These are phyloP conservation scores for Soucietia sequanensis DNA, from an alignment of 805 yeast genomes.

Conservation along the genomic window DNA sequence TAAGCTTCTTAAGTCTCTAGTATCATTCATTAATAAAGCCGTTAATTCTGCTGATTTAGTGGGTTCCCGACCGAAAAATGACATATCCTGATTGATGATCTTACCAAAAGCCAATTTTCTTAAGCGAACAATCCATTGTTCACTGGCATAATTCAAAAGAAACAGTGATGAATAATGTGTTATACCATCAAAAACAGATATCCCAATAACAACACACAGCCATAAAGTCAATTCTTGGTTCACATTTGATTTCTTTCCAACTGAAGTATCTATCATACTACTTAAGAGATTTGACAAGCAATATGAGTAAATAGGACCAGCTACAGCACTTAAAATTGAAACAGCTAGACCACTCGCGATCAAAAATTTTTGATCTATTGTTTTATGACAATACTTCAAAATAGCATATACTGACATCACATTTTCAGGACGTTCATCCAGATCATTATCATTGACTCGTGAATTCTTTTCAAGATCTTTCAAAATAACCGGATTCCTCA, in stretches of 20 bases:
- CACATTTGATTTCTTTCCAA: conserved; percentile 19
- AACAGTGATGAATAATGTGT: conserved; percentile 51
- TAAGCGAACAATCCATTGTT: conserved; percentile 59
- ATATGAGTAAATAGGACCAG: conserved; percentile 77
- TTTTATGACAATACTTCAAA: conserved; percentile 20
- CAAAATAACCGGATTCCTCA: conserved; percentile 21
- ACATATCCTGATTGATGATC: conserved; percentile 50
- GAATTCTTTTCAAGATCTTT: conserved; percentile 16
- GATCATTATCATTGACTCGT: conserved; percentile 1
- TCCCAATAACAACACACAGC: conserved; percentile 62
- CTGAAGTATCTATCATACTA: conserved; percentile 53
- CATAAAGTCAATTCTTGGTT: conserved; percentile 48
- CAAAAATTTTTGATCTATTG: conserved; percentile 17
- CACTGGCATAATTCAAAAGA: conserved; percentile 58
- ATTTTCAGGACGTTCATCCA: conserved; percentile 9
- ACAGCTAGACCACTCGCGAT: conserved; percentile 51
- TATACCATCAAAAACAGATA: conserved; percentile 65
- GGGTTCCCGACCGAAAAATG: conserved; percentile 47
- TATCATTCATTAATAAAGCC: conserved; percentile 74
- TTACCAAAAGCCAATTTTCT: conserved; percentile 49
- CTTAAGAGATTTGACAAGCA: conserved; percentile 68
- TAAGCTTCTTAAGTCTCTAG: conserved; percentile 70
- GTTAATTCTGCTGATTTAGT: conserved; percentile 52
- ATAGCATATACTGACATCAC: conserved; percentile 23
- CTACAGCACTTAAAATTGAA: conserved; percentile 57